Percentiles rank a stretch among this genome's conserved stretches.
Conservation (phyloP, 345 rosid species). For the Citrus inodora region DNA sequence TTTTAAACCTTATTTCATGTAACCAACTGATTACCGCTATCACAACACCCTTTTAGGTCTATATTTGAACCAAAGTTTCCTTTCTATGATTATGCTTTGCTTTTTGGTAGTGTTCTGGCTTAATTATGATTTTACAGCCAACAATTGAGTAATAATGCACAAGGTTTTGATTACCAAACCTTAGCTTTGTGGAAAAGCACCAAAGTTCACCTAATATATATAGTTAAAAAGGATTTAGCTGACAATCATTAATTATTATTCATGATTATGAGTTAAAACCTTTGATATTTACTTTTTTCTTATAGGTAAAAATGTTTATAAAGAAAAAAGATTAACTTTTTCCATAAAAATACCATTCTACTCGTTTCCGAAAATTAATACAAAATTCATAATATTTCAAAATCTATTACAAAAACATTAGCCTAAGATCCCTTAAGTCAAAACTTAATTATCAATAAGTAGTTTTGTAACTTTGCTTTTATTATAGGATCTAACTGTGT, state of each 20-base stretch:
- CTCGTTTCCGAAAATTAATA: no score
- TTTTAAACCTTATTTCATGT: neutral
- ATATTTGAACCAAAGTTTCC: neutral
- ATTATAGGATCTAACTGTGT: no score
- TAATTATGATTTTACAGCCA: neutral
- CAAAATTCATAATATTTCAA: no score
- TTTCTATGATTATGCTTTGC: neutral
- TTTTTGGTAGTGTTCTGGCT: neutral
- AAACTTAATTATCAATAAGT: no score
- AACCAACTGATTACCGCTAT: neutral
- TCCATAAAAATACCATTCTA: no score
- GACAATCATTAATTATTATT: neutral
- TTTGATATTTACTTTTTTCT: neutral
- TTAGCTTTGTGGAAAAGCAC: neutral
- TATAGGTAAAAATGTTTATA: no score
- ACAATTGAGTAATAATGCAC: conserved; percentile 13
- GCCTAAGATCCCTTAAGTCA: no score
- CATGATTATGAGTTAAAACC: neutral
- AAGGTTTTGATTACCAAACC: neutral
- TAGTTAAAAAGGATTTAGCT: neutral
- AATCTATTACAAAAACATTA: no score
- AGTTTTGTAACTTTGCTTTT: no score
- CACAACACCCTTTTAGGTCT: neutral
- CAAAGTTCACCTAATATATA: neutral
- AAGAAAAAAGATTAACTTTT: no score